Conservation (phyloP, 2,329 filamentous ascomycete genomes). For the Mycocentrospora acerina region DNA sequence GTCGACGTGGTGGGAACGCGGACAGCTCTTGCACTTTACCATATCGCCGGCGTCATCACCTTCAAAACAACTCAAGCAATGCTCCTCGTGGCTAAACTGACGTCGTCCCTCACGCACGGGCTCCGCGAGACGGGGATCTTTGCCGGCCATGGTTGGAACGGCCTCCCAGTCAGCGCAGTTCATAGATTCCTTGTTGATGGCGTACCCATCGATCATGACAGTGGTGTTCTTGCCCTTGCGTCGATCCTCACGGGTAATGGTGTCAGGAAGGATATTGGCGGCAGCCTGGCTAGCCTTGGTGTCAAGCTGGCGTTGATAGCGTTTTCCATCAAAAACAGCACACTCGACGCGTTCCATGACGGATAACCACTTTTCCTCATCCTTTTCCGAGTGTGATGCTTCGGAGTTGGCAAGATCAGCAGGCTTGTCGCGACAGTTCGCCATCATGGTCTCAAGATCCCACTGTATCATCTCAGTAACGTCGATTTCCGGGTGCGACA, state of each 20-base stretch:
- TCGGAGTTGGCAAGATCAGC: conserved; percentile 43
- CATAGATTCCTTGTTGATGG: conserved; percentile 59
- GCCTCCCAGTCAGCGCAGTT: conserved; percentile 58
- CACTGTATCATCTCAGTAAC: conserved; percentile 60
- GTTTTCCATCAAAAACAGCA: conserved; percentile 59
- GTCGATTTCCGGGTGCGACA: conserved; percentile 55
- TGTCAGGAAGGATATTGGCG: conserved; percentile 41
- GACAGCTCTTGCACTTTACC: conserved; percentile 54
- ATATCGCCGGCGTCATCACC: conserved; percentile 49
- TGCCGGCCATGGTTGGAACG: conserved; percentile 58
- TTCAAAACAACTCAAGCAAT: conserved; percentile 54
- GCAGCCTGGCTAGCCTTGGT: conserved; percentile 24
- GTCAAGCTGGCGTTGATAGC: conserved; percentile 46
- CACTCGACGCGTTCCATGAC: conserved; percentile 60
- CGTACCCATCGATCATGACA: conserved; percentile 58
- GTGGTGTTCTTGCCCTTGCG: conserved; percentile 60
- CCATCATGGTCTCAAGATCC: conserved; percentile 57
- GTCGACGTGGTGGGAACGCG: conserved; percentile 55
- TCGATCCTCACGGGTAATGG: conserved; percentile 50
- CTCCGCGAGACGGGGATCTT: conserved; percentile 55
- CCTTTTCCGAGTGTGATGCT: conserved; percentile 44
- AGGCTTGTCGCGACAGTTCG: conserved; percentile 56
- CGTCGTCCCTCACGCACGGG: conserved; percentile 52
- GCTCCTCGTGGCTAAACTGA: conserved; percentile 50
- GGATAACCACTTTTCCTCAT: conserved; percentile 59